These are phyloP conservation scores for Myxozyma neotropica DNA, from an alignment of 805 yeast genomes.

Conservation along the genomic window DNA sequence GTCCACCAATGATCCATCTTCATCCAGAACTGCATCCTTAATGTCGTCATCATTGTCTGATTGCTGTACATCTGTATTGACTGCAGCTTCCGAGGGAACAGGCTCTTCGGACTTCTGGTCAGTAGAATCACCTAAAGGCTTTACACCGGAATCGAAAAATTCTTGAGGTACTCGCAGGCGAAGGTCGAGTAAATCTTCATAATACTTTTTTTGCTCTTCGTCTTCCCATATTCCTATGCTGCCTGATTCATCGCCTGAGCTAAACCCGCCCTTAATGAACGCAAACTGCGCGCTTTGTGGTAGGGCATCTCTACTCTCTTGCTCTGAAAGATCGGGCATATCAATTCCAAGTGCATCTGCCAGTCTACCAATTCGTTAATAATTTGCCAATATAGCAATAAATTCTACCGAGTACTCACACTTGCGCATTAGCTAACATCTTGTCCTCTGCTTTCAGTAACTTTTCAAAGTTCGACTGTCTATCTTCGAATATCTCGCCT, in stretches of 20 bases:
- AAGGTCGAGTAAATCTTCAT: slow-evolving; percentile 66
- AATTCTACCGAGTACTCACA: slow-evolving; percentile 6
- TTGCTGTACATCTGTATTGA: slow-evolving; percentile 26
- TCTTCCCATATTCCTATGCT: slow-evolving; percentile 58
- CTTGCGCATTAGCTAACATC: slow-evolving; percentile 49
- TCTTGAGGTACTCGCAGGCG: slow-evolving; percentile 64
- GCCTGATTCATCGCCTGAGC: slow-evolving; percentile 39
- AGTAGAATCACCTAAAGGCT: neutral
- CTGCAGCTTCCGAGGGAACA: slow-evolving; percentile 25
- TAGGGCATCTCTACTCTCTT: slow-evolving; percentile 38
- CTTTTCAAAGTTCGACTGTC: slow-evolving; percentile 35
- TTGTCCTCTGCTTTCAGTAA: slow-evolving; percentile 46
- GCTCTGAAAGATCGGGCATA: slow-evolving; percentile 44
- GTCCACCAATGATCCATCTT: slow-evolving; percentile 54
- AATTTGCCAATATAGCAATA: neutral
- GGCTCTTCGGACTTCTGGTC: slow-evolving; percentile 39
- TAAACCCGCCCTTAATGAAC: slow-evolving; percentile 33
- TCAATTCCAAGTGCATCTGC: slow-evolving; percentile 48
- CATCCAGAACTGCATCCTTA: slow-evolving; percentile 50
- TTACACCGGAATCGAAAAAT: slow-evolving; percentile 50
- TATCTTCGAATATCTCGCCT: slow-evolving; percentile 58
- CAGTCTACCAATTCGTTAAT: slow-evolving; percentile 38
- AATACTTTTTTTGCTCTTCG: slow-evolving; percentile 66
- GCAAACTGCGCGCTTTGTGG: slow-evolving; percentile 27
- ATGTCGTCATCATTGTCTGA: slow-evolving; percentile 34